Base-by-base conservation (phyloP, 805 yeast species). In the Kodamaea jinghongensis region DNA sequence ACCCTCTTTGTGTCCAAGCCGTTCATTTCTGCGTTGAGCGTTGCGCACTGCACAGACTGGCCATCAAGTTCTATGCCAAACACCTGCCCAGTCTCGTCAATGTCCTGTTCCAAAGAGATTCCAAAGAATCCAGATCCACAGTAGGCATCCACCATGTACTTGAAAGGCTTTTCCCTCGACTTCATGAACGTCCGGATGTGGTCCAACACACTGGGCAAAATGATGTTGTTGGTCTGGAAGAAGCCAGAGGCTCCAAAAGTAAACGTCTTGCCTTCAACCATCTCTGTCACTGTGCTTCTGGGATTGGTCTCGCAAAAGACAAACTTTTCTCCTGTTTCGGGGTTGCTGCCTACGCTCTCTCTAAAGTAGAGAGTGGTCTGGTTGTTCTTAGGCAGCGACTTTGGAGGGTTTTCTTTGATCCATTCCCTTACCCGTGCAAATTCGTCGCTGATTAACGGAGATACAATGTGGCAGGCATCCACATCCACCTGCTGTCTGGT, bases 81-180 rank as follows among this genome's bases (percentile, higher is more conserved):
- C 0, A 70, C 60, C 39, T 66, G 62, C 0, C 69, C 70, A 7
- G 49, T 51, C 1, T 55, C 48, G 1, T 58, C 52, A 7, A 64
- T 46, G 6, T 44, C 50, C 9, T 58, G 49, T 0, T 67, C 53
- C 20, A 69, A 53, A 2, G 63, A 51, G 9, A 71, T 67, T 0
- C 73, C 72, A 44, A 71, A 64, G 44, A 71, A 65, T 3, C 76
- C 76, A 5, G 70, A 61, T 6, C 76, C 76, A 49, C 76, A 71
- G 48, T 71, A 71, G 2, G 74, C 58, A 42, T 71, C 76, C 5
- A 71, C 54, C 22, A 70, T 47, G 40, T 61, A 54, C 26, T 56
- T 57, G 39, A 46, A 54, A 4, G 34, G 22, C 22, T 41, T 33
- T 7, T 39, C 43, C 4, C 38, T 38, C 2, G 13, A 5, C 1